phyloP scores from a whole-genome alignment of 2,329 filamentous ascomycete species.

The Purpureocillium lavendulum region DNA sequence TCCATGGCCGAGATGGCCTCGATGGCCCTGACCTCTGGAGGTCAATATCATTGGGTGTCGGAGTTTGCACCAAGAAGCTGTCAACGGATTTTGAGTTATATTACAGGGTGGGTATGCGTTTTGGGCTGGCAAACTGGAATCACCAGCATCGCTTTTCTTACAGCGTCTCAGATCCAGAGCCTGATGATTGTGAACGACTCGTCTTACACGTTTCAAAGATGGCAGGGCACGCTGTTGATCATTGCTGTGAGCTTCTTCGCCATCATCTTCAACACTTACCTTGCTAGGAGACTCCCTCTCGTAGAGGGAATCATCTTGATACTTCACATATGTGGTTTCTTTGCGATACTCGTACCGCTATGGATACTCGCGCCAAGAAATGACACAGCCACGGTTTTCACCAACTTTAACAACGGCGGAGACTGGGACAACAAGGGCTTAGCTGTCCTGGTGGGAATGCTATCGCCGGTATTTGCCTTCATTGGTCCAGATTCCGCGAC shows the following conservation, averaged over 20 bases:
- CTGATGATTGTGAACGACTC: conserved; percentile 23
- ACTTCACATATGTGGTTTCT: too few relatives aligned
- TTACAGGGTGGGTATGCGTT: conserved; percentile 36
- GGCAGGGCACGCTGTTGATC: conserved; percentile 2
- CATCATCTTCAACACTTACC: conserved; percentile 2
- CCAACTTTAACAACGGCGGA: conserved; percentile 2
- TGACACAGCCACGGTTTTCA: conserved; percentile 2
- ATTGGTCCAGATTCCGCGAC: conserved; percentile 3
- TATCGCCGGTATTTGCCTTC: conserved; percentile 5
- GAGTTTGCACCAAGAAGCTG: conserved; percentile 39
- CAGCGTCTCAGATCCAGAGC: conserved; percentile 35
- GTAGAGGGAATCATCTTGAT: too few relatives aligned
- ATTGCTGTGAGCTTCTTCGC: conserved; percentile 2
- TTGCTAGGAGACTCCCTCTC: neutral
- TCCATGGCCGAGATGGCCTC: conserved; percentile 42
- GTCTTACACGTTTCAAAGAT: conserved; percentile 1
- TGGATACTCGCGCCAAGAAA: too few relatives aligned
- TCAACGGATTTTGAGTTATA: conserved; percentile 46
- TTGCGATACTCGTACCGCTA: too few relatives aligned
- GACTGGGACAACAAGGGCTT: conserved; percentile 3
- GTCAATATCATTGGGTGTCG: conserved; percentile 51
- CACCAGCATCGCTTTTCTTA: conserved; percentile 30
- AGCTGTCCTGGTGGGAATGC: conserved; percentile 5
- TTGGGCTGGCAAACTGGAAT: conserved; percentile 35
- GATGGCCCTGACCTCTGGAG: conserved; percentile 47